Conservation (phyloP, 495 filamentous ascomycete species). For the Astrocystis sublimbata region DNA sequence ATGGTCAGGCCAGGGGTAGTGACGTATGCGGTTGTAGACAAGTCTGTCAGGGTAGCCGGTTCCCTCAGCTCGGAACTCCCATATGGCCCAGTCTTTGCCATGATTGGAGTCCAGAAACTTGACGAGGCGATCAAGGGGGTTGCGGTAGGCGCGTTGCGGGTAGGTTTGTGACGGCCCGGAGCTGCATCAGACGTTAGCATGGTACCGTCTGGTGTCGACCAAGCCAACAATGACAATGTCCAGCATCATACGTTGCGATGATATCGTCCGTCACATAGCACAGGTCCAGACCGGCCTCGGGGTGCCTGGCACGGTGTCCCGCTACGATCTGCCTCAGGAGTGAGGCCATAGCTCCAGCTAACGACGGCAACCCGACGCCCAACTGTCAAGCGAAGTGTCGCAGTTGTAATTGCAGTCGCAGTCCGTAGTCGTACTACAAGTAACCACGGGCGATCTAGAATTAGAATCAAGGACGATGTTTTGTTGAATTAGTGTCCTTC, state of each 20-base stretch:
- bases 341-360: conserved; percentile 47
- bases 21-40: conserved; percentile 77
- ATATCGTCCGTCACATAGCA: conserved; percentile 90
- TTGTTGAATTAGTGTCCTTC: too few species aligned
- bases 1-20: conserved; percentile 96
- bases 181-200: conserved; percentile 1
- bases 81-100: conserved; percentile 82
- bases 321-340: conserved; percentile 62
- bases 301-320: conserved; percentile 76
- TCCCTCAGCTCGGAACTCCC: conserved; percentile 96
- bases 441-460: too few species aligned
- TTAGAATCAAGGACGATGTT: too few species aligned
- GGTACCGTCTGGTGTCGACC: not conserved
- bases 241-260: conserved; percentile 54
- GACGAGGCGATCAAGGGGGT: conserved; percentile 81
- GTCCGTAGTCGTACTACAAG: too few species aligned
- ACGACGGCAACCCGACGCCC: not conserved
- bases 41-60: conserved; percentile 92
- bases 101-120: conserved; percentile 84
- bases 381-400: not conserved
- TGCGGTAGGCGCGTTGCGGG: conserved; percentile 87
- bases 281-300: conserved; percentile 86
- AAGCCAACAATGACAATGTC: not conserved
- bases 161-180: conserved; percentile 88
- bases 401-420: not conserved